Percentiles rank a stretch among this genome's conserved stretches.
These are phyloP conservation scores for Plasmodium adleri DNA, from an alignment of 169 alveolate species.

Conservation along the genomic window DNA sequence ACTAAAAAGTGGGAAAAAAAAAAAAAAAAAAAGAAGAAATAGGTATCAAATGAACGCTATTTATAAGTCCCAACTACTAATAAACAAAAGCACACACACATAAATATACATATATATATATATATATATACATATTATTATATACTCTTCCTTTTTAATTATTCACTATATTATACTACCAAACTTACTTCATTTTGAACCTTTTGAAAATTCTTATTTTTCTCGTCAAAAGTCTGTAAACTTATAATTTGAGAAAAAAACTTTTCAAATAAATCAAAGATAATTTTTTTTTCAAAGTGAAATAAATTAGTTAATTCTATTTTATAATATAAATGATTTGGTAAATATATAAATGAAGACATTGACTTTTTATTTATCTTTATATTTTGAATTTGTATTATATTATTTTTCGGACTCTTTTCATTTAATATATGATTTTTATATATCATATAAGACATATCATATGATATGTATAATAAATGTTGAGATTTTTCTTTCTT, in stretches of 20 bases:
- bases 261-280: conserved; percentile 5
- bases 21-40: neutral
- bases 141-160: too few species aligned
- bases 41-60: too few species aligned
- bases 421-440: conserved; percentile 13
- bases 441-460: conserved; percentile 42
- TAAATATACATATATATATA: neutral
- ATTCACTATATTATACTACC: neutral
- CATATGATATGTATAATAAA: conserved; percentile 32
- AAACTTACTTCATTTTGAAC: conserved; percentile 32
- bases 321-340: conserved; percentile 20
- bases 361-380: conserved; percentile 23
- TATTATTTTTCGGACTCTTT: neutral
- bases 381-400: conserved; percentile 1
- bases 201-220: conserved; percentile 4
- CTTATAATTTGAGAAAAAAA: conserved; percentile 5
- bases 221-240: neutral
- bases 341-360: conserved; percentile 29
- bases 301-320: conserved; percentile 30
- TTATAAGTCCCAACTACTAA: too few species aligned
- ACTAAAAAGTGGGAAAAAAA: neutral
- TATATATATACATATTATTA: neutral
- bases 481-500: conserved; percentile 9
- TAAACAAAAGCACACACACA: neutral
- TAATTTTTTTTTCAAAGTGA: conserved; percentile 33